These are phyloP conservation scores for Garcia nutans DNA, from an alignment of 345 rosid genomes.

Conservation along the genomic window DNA sequence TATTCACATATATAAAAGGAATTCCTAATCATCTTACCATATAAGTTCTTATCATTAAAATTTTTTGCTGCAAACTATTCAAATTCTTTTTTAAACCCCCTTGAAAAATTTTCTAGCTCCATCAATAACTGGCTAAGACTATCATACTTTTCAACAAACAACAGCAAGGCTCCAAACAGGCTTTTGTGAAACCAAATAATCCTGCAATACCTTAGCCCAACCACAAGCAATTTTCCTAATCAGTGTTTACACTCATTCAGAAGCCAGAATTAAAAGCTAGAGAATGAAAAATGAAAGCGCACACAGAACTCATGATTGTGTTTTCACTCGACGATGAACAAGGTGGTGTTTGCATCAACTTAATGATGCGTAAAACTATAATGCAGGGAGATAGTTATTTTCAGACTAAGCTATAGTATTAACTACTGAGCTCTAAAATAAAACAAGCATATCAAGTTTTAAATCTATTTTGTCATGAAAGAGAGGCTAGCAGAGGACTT, in stretches of 20 bases:
- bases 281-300: neutral
- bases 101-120: too few species aligned
- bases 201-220: neutral
- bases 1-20: too few species aligned
- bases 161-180: neutral
- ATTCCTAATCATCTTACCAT: too few species aligned
- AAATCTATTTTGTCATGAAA: conserved; percentile 33
- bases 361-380: conserved; percentile 3
- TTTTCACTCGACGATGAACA: neutral
- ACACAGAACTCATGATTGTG: neutral
- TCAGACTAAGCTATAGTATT: conserved; percentile 12
- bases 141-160: neutral
- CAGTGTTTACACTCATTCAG: neutral
- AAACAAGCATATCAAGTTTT: conserved; percentile 33
- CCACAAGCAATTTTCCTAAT: neutral
- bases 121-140: neutral
- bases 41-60: too few species aligned
- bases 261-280: neutral
- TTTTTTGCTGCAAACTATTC: too few species aligned
- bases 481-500: conserved; percentile 39
- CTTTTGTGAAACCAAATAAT: neutral
- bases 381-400: conserved; percentile 9
- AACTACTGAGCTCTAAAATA: conserved; percentile 23
- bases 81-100: too few species aligned
- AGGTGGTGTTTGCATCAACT: neutral